Conservation (phyloP, 148 eudicot species). For the Rhododendron ferrugineum region DNA sequence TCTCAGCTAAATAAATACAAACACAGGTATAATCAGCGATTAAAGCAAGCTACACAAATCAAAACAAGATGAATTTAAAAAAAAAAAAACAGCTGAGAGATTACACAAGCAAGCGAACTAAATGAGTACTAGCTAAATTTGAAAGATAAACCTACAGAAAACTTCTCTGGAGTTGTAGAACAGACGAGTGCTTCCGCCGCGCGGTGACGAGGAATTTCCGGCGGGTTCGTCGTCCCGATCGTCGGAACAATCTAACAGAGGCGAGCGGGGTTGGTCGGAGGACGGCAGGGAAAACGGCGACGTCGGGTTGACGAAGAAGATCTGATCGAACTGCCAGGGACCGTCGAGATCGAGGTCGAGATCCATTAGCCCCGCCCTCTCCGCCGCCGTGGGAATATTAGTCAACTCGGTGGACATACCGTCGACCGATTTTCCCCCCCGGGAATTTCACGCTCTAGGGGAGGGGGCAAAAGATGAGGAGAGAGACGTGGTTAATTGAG, state of each 20-base stretch:
- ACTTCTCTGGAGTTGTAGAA: constrained; percentile 28
- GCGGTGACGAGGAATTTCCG: constrained; percentile 12
- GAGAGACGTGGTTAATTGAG: too few relatives aligned
- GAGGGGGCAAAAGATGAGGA: neutral
- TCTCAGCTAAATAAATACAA: neutral
- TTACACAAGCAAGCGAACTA: neutral
- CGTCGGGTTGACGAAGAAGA: constrained; percentile 26
- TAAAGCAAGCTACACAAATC: neutral
- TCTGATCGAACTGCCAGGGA: constrained; percentile 80
- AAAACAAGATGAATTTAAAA: neutral
- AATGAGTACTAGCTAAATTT: neutral
- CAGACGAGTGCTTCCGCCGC: constrained; percentile 14
- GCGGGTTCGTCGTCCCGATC: constrained; percentile 22
- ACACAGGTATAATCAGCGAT: neutral
- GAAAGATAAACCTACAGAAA: constrained; percentile 26
- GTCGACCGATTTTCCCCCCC: neutral
- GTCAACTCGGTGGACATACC: neutral
- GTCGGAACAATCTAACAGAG: constrained; percentile 58
- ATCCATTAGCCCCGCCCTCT: constrained; percentile 37
- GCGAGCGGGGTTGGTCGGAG: constrained; percentile 66
- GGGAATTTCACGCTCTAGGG: neutral
- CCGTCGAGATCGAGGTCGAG: constrained; percentile 67
- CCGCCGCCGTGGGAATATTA: neutral
- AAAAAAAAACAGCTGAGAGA: neutral
- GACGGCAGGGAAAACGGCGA: constrained; percentile 35